Conservation (phyloP, 495 filamentous ascomycete genomes). For the Astrothelium subdiscretum region DNA sequence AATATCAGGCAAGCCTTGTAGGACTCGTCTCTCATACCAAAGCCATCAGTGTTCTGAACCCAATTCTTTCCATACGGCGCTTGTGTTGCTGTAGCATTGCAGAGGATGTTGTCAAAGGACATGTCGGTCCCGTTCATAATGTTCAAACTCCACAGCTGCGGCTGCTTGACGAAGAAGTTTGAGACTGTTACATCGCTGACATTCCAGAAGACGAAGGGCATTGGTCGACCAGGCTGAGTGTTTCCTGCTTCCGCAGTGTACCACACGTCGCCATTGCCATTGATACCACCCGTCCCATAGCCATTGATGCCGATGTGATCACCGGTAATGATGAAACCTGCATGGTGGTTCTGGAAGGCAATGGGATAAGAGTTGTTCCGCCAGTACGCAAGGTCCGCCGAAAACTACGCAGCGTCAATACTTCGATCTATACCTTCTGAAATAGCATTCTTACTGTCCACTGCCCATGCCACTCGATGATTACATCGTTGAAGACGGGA, state of each 20-base stretch:
- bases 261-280: constrained; percentile 42
- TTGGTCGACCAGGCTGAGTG: constrained; percentile 41
- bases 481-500: constrained; percentile 34
- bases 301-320: constrained; percentile 39
- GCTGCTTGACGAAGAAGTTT: constrained; percentile 42
- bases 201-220: constrained; percentile 54
- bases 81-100: constrained; percentile 38
- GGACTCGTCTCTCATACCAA: constrained; percentile 23
- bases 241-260: constrained; percentile 30
- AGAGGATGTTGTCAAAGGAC: constrained; percentile 39
- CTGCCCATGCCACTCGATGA: constrained; percentile 33
- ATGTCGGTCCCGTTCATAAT: constrained; percentile 51
- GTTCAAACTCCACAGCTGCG: constrained; percentile 43
- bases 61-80: constrained; percentile 43
- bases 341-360: constrained; percentile 45
- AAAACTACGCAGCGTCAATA: constrained; percentile 26
- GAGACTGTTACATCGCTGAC: constrained; percentile 41
- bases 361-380: constrained; percentile 42
- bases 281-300: constrained; percentile 39
- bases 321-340: constrained; percentile 42
- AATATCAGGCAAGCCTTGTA: neutral
- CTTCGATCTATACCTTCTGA: neutral
- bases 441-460: constrained; percentile 9
- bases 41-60: constrained; percentile 50
- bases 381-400: constrained; percentile 44